Evolutionary conservation across 2,329 filamentous ascomycete genomes (phyloP), one percentile per base, ranked within the genome.

Genomic region (Penicillium sp.): DNA sequence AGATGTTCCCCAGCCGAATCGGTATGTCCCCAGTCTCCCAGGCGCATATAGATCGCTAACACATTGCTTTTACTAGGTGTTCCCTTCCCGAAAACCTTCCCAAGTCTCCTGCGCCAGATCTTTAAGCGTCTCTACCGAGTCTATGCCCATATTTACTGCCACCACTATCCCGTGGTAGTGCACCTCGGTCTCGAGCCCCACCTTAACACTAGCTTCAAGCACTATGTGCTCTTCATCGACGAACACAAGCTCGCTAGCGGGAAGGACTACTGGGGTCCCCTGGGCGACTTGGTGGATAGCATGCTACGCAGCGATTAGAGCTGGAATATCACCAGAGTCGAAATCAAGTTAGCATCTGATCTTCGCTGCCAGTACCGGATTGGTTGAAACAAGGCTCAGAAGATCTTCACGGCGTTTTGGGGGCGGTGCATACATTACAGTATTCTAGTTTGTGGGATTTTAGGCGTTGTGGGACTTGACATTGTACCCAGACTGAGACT

Each of bases 81-180:
- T 10, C 90, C 93, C 5, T 99, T 99, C 75, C 92, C 94, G 51
- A 94, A 96, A 72, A 88, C 89, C 18, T 99, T 99, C 78, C 88
- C 91, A 7, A 81, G 86, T 52, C 87, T 96, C 53, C 87, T 97
- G 59, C 89, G 91, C 64, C 93, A 97, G 77, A 92, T 99, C 72
- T 97, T 97, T 86, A 99, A 99, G 83, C 89, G 94, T 71, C 88
- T 99, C 79, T 99, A 97, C 78, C 89, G 94, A 64, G 93, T 99
- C 59, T 99, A 99, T 74, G 94, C 94, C 42, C 94, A 99, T 79
- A 96, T 99, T 67, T 99, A 99, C 85, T 99, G 95, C 81, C 94
- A 99, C 77, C 94, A 99, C 79, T 99, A 99, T 77, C 92, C 92
- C 34, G 92, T 99, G 63, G 89, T 99, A 64, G 89, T 95, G 55